These are phyloP conservation scores for Chytriomyces confervae DNA, from an alignment of 192 early-diverging fungal species.

Conservation along the genomic window DNA sequence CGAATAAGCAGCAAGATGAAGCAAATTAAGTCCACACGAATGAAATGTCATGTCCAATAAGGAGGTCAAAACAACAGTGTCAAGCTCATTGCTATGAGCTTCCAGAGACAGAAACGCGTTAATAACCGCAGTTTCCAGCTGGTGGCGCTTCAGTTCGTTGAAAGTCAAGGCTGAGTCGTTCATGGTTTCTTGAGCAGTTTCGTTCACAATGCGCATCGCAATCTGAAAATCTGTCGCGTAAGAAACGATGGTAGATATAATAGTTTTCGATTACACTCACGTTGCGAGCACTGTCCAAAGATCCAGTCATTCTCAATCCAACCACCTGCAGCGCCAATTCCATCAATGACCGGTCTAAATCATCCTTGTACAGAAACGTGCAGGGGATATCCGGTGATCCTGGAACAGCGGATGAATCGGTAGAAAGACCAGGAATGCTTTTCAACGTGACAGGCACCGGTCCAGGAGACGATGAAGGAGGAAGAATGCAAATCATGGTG, in stretches of 20 bases:
- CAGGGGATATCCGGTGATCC: conserved; percentile 21
- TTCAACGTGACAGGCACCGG: conserved; percentile 65
- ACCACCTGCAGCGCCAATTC: conserved; percentile 89
- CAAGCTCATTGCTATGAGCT: not conserved
- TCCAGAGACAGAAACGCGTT: conserved; percentile 18
- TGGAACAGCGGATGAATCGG: not conserved
- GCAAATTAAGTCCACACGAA: conserved; percentile 19
- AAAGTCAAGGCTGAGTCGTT: conserved; percentile 24
- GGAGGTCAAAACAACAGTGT: conserved; percentile 17
- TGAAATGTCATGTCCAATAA: conserved; percentile 33
- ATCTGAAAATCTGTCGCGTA: conserved; percentile 43
- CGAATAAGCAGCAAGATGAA: conserved; percentile 42
- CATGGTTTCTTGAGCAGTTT: conserved; percentile 37
- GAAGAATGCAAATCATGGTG: conserved; percentile 83
- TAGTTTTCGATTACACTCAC: conserved; percentile 13
- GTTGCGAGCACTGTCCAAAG: conserved; percentile 72
- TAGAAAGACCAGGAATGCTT: conserved; percentile 35
- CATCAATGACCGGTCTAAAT: conserved; percentile 87
- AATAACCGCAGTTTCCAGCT: conserved; percentile 28
- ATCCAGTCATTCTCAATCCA: conserved; percentile 82
- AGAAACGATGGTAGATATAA: conserved; percentile 7
- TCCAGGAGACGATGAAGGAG: conserved; percentile 75
- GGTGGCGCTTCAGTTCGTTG: conserved; percentile 10
- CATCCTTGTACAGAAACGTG: conserved; percentile 61
- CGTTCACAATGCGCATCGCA: conserved; percentile 70